These are phyloP conservation scores for Jamesozyma hellenica DNA, from an alignment of 805 yeast species.

Conservation along the genomic window DNA sequence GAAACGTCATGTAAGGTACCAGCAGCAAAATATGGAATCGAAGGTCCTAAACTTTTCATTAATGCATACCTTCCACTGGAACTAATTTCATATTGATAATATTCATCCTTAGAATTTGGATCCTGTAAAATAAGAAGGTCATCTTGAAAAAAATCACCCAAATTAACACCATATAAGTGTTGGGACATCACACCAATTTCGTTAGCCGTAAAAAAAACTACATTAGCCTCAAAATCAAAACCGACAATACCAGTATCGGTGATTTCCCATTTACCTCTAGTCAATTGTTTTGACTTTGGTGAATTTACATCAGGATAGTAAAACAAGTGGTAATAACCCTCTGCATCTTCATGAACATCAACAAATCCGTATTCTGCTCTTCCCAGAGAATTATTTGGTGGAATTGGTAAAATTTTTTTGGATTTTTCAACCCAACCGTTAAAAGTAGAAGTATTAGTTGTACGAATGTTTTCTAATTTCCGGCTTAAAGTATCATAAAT, in stretches of 20 bases:
- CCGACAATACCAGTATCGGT: constrained; percentile 37
- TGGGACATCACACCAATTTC: constrained; percentile 37
- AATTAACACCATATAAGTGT: constrained; percentile 44
- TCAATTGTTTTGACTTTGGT: constrained; percentile 33
- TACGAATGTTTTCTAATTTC: constrained; percentile 33
- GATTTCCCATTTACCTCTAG: constrained; percentile 44
- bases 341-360: constrained; percentile 43
- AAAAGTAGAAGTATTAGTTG: constrained; percentile 36
- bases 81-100: constrained; percentile 44
- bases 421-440: constrained; percentile 53
- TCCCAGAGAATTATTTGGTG: constrained; percentile 26
- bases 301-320: constrained; percentile 41
- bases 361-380: constrained; percentile 43
- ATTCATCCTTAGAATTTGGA: constrained; percentile 14
- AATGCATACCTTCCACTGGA: constrained; percentile 41
- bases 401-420: constrained; percentile 32
- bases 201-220: constrained; percentile 50
- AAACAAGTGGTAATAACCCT: constrained; percentile 55
- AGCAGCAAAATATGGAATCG: constrained; percentile 11
- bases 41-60: constrained; percentile 21
- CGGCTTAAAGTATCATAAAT: constrained; percentile 29
- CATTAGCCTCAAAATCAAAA: constrained; percentile 38
- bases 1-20: constrained; percentile 15
- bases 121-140: constrained; percentile 12
- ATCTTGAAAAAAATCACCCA: constrained; percentile 18